These are phyloP conservation scores for Pythium myriotylum DNA, from an alignment of 352 stramenopile species.

Conservation along the genomic window DNA sequence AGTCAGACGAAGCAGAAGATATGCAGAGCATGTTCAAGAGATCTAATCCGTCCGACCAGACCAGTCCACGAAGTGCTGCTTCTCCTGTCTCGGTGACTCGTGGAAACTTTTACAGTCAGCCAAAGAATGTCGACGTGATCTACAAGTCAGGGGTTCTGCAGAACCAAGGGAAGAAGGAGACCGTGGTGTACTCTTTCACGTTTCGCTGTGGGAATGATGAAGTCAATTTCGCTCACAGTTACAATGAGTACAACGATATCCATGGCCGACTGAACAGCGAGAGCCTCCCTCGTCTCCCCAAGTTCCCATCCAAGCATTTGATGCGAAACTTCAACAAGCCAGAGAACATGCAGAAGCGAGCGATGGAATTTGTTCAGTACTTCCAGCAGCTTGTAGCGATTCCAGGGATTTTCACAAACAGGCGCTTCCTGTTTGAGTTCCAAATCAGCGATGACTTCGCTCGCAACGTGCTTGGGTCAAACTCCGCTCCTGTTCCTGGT, in stretches of 20 bases:
- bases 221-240: slow-evolving; percentile 63
- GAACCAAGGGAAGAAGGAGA: slow-evolving; percentile 61
- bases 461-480: slow-evolving; percentile 27
- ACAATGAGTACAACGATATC: slow-evolving; percentile 74
- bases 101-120: slow-evolving; percentile 14
- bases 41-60: slow-evolving; percentile 9
- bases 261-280: slow-evolving; percentile 50
- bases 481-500: slow-evolving; percentile 11
- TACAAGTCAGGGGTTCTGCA: slow-evolving; percentile 61
- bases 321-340: slow-evolving; percentile 80
- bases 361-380: slow-evolving; percentile 75
- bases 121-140: slow-evolving; percentile 35
- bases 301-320: slow-evolving; percentile 80
- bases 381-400: slow-evolving; percentile 64
- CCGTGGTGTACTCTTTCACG: slow-evolving; percentile 71
- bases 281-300: slow-evolving; percentile 46
- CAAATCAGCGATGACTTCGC: slow-evolving; percentile 53
- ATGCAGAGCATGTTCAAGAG: slow-evolving; percentile 2
- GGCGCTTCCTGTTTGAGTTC: slow-evolving; percentile 71
- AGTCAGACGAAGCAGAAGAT: slow-evolving; percentile 15
- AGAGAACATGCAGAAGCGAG: slow-evolving; percentile 87
- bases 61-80: slow-evolving; percentile 23
- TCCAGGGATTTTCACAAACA: slow-evolving; percentile 50
- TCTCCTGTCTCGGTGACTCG: slow-evolving; percentile 15
- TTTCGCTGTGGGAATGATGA: slow-evolving; percentile 42